Conservation (phyloP, 2,329 filamentous ascomycete genomes). For the Microcyclospora pomicola region DNA sequence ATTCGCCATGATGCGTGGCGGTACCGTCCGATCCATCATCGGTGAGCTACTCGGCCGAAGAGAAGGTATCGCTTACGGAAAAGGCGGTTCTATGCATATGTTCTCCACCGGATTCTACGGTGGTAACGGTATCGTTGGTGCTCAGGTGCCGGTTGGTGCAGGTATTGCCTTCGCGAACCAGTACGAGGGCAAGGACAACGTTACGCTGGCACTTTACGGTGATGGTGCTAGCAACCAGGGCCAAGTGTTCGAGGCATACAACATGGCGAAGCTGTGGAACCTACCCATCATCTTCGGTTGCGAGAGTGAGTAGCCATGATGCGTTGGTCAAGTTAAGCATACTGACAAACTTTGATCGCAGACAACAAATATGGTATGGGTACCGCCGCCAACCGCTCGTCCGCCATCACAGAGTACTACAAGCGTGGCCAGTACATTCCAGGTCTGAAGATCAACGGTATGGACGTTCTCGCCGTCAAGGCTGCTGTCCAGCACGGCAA, state of each 20-base stretch:
- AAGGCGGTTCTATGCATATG: conserved; percentile 99
- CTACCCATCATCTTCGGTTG: conserved; percentile 91
- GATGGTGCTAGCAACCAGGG: conserved; percentile 98
- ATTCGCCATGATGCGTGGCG: conserved; percentile 93
- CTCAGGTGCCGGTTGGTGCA: conserved; percentile 92
- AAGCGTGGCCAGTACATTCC: conserved; percentile 99
- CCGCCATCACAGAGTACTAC: conserved; percentile 98
- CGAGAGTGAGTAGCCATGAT: conserved; percentile 57
- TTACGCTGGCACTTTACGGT: conserved; percentile 83
- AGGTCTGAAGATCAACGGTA: conserved; percentile 97
- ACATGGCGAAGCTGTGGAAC: conserved; percentile 99
- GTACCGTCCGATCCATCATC: conserved; percentile 78
- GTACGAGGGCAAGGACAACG: conserved; percentile 77
- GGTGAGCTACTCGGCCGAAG: conserved; percentile 89
- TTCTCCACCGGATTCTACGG: conserved; percentile 96
- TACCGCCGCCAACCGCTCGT: conserved; percentile 84
- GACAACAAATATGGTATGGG: conserved; percentile 99
- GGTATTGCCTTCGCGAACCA: conserved; percentile 95
- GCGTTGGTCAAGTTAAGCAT: not conserved
- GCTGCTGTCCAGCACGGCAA: conserved; percentile 89
- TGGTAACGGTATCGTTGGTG: conserved; percentile 97
- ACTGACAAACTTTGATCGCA: conserved; percentile 26
- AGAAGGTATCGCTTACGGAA: conserved; percentile 95
- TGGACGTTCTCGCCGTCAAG: conserved; percentile 97
- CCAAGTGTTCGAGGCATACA: conserved; percentile 98